A percentile compares a stretch with the other conserved stretches of the same genome.
phyloP scores from a whole-genome alignment of 176 grass and related monocot genomes.

The Eleusine indica region DNA sequence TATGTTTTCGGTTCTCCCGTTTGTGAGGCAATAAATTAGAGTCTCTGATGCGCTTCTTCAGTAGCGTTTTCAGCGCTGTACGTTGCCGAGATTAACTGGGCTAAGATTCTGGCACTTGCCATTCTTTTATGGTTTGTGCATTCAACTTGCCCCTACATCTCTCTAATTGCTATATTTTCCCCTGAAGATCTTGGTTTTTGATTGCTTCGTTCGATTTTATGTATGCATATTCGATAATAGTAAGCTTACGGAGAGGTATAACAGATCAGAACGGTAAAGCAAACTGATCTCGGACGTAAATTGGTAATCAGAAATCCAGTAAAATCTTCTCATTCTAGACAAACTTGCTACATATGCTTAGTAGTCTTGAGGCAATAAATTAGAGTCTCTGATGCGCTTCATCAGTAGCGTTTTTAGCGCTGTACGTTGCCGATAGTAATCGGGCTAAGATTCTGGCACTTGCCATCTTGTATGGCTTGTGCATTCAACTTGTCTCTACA shows the following conservation, averaged over 20 bases:
- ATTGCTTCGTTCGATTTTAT: too few species aligned
- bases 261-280: too few species aligned
- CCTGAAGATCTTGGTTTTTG: too few species aligned
- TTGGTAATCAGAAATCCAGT: too few species aligned
- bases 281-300: too few species aligned
- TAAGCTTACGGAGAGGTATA: too few species aligned
- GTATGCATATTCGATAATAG: too few species aligned
- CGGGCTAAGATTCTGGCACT: slow-evolving; percentile 73
- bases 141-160: slow-evolving; percentile 49
- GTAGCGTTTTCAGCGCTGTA: slow-evolving; percentile 90
- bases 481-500: slow-evolving; percentile 58
- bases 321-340: too few species aligned
- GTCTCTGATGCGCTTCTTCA: slow-evolving; percentile 84
- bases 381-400: slow-evolving; percentile 97
- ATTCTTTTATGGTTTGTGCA: slow-evolving; percentile 55
- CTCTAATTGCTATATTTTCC: too few species aligned
- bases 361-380: slow-evolving; percentile 55
- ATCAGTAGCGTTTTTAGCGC: slow-evolving; percentile 73
- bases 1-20: neutral
- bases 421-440: slow-evolving; percentile 82
- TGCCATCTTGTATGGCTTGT: slow-evolving; percentile 37
- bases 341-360: too few species aligned
- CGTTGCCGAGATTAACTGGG: slow-evolving; percentile 71
- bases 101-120: slow-evolving; percentile 71
- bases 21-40: slow-evolving; percentile 86